Evolutionary conservation across 805 yeast species (phyloP).

Genomic region (Lipomyces sp.): DNA sequence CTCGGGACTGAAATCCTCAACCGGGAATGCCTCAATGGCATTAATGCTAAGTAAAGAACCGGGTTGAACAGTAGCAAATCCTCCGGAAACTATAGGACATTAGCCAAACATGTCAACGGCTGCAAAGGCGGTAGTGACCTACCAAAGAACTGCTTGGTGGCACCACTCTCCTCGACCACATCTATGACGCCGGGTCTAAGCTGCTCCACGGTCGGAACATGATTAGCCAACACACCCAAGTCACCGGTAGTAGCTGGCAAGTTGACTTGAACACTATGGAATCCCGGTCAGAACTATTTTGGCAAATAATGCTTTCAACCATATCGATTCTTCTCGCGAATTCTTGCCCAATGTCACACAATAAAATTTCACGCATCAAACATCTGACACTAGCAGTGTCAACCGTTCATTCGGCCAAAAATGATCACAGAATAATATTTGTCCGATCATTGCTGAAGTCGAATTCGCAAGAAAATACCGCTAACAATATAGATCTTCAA

Average conservation of each 20-base stretch:
- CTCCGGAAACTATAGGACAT: constrained; percentile 71
- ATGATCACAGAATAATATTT: background rate
- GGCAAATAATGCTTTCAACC: background rate
- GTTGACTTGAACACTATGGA: constrained; percentile 72
- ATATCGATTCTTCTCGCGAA: background rate
- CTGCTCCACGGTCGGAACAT: constrained; percentile 97
- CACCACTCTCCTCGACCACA: constrained; percentile 76
- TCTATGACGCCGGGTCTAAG: constrained; percentile 94
- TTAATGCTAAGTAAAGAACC: constrained; percentile 87
- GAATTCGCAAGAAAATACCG: background rate
- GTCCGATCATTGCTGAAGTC: background rate
- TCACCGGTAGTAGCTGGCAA: constrained; percentile 95
- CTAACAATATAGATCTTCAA: background rate
- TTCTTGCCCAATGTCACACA: background rate
- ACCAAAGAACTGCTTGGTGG: constrained; percentile 73
- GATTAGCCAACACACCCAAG: constrained; percentile 95
- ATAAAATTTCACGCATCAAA: too few relatives aligned
- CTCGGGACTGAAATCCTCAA: constrained; percentile 81
- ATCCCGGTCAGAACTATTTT: background rate
- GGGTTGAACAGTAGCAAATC: constrained; percentile 95
- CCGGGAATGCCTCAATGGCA: constrained; percentile 93
- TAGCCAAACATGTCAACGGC: background rate
- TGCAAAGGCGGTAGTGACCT: constrained; percentile 6
- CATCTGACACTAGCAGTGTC: too few relatives aligned
- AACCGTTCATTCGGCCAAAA: background rate